A percentile compares a stretch with the other conserved stretches of the same genome.
phyloP scores from a whole-genome alignment of 306 rosid species.

The Alnus glutinosa region DNA sequence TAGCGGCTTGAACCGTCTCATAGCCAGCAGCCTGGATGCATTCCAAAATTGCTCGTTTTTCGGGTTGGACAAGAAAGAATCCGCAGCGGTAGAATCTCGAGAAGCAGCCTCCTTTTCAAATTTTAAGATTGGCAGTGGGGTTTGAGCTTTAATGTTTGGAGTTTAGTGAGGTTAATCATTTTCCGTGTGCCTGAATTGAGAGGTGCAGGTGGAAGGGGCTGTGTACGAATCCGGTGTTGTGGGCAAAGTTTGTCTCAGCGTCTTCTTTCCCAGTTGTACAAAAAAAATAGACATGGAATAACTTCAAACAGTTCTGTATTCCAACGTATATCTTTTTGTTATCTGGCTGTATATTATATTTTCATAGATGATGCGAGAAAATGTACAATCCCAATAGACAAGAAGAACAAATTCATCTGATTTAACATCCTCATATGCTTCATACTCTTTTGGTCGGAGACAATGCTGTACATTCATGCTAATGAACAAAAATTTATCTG shows the following conservation, averaged over 20 bases:
- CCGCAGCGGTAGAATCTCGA: constrained; percentile 56
- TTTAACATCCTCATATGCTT: neutral
- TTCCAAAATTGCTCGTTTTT: constrained; percentile 98
- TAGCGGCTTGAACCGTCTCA: constrained; percentile 86
- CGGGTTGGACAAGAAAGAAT: constrained; percentile 84
- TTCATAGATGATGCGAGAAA: constrained; percentile 26
- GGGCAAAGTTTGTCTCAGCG: constrained; percentile 34
- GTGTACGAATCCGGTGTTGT: constrained; percentile 31
- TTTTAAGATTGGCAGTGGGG: constrained; percentile 64
- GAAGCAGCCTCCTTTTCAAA: constrained; percentile 58
- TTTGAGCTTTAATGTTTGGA: constrained; percentile 35
- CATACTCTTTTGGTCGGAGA: neutral
- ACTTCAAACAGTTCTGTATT: constrained; percentile 15
- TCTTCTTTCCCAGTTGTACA: constrained; percentile 41
- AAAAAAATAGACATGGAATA: constrained; percentile 37
- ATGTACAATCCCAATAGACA: constrained; percentile 23
- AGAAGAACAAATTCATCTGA: constrained; percentile 10
- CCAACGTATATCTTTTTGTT: constrained; percentile 2
- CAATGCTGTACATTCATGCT: neutral
- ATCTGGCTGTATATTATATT: constrained; percentile 28
- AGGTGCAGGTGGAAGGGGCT: constrained; percentile 39
- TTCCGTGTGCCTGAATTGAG: constrained; percentile 45
- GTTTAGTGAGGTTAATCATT: constrained; percentile 39
- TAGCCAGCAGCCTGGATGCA: constrained; percentile 98
- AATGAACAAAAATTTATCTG: neutral